Percentiles rank a stretch among this genome's conserved stretches.
Evolutionary conservation across 495 filamentous ascomycete genomes (phyloP).

Genomic region (Hyphodiscus hymeniophilus): DNA sequence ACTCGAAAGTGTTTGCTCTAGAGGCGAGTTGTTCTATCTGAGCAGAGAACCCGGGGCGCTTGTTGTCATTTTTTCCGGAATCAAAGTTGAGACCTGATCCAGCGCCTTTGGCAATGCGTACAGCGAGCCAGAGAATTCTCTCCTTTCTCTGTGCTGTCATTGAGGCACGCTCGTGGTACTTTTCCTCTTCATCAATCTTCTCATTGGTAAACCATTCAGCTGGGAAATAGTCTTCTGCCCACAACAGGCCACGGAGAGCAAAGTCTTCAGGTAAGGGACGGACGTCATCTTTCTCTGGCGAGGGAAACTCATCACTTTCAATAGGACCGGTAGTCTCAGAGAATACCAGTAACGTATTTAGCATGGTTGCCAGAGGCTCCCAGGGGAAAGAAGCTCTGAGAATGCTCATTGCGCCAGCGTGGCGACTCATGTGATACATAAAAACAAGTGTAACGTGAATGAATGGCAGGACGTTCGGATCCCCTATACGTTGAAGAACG

Average conservation of each 20-base stretch:
- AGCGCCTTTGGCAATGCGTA: slow-evolving; percentile 31
- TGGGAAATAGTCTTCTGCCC: slow-evolving; percentile 62
- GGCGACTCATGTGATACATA: slow-evolving; percentile 11
- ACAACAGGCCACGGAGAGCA: slow-evolving; percentile 66
- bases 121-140: slow-evolving; percentile 67
- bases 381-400: slow-evolving; percentile 18
- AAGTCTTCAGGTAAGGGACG: slow-evolving; percentile 82
- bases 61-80: neutral
- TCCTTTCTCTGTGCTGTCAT: slow-evolving; percentile 58
- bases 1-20: slow-evolving; percentile 7
- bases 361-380: slow-evolving; percentile 11
- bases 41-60: neutral
- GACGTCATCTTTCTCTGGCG: slow-evolving; percentile 43
- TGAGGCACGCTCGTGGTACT: slow-evolving; percentile 59
- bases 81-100: slow-evolving; percentile 10
- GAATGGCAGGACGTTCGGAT: slow-evolving; percentile 21
- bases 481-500: slow-evolving; percentile 15
- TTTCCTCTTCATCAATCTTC: slow-evolving; percentile 68
- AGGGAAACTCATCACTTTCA: slow-evolving; percentile 43
- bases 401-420: slow-evolving; percentile 15
- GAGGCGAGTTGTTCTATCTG: neutral
- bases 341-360: slow-evolving; percentile 27
- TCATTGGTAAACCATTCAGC: slow-evolving; percentile 58
- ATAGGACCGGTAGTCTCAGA: slow-evolving; percentile 13
- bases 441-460: slow-evolving; percentile 22